Conservation (phyloP, 257 asterid genomes). For the Jasminum sambac region DNA sequence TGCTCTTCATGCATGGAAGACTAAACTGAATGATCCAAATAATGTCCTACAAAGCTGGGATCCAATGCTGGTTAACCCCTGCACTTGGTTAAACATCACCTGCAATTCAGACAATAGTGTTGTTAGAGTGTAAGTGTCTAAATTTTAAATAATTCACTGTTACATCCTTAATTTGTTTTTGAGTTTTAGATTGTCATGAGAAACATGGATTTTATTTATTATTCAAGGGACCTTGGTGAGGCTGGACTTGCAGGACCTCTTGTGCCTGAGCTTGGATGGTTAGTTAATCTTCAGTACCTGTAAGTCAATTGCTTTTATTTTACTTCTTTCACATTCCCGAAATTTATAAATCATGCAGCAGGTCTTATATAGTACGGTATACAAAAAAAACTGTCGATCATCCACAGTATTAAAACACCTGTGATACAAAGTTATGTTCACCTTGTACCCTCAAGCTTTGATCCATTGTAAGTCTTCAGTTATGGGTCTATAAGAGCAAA, state of each 20-base stretch:
- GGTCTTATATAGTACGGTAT: background rate
- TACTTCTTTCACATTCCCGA: background rate
- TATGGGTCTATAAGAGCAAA: too few species aligned
- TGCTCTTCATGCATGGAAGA: conserved; percentile 31
- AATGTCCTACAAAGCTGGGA: conserved; percentile 63
- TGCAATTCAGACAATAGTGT: conserved; percentile 39
- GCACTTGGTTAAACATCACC: conserved; percentile 53
- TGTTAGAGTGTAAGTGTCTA: conserved; percentile 36
- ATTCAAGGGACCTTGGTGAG: conserved; percentile 43
- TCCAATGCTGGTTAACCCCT: conserved; percentile 48
- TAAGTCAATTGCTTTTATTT: conserved; percentile 14
- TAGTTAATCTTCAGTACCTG: conserved; percentile 45
- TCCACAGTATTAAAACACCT: too few species aligned
- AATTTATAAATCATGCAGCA: too few species aligned
- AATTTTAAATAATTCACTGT: too few species aligned
- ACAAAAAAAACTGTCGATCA: background rate
- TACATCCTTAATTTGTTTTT: background rate
- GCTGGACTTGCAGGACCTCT: conserved; percentile 38
- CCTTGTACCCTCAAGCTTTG: too few species aligned
- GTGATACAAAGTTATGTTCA: too few species aligned
- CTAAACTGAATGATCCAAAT: conserved; percentile 33
- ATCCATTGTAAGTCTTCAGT: too few species aligned
- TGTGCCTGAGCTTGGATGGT: conserved; percentile 32
- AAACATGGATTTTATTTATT: background rate
- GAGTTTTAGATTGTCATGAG: background rate